These are phyloP conservation scores for Neurospora africana DNA, from an alignment of 495 filamentous ascomycete species.

Conservation along the genomic window DNA sequence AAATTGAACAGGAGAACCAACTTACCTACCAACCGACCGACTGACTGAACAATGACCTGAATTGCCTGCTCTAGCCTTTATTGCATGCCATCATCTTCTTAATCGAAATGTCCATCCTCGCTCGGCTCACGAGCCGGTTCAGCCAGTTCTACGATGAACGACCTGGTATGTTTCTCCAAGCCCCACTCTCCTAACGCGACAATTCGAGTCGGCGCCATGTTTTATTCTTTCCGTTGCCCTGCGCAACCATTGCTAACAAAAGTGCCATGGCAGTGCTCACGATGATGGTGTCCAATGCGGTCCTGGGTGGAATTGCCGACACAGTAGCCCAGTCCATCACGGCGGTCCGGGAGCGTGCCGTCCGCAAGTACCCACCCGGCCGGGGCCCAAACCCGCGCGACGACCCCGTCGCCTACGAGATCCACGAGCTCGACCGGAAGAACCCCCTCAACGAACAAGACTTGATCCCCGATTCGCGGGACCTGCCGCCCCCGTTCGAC, in stretches of 20 bases:
- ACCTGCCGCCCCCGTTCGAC: constrained; percentile 75
- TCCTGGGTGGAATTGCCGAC: constrained; percentile 76
- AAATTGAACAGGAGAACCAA: neutral
- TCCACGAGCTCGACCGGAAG: constrained; percentile 80
- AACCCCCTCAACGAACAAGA: constrained; percentile 58
- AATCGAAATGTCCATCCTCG: constrained; percentile 77
- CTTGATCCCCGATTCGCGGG: constrained; percentile 51
- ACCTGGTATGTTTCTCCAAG: constrained; percentile 47
- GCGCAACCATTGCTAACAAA: neutral
- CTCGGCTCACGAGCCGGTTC: constrained; percentile 74
- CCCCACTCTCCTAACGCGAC: constrained; percentile 9
- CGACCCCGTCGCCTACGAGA: constrained; percentile 75
- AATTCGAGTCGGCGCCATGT: neutral
- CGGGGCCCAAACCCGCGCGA: constrained; percentile 36
- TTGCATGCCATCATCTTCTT: constrained; percentile 77
- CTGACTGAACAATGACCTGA: constrained; percentile 14
- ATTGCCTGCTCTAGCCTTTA: constrained; percentile 52
- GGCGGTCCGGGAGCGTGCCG: constrained; percentile 57
- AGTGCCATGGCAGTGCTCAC: constrained; percentile 58
- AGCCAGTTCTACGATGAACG: constrained; percentile 84
- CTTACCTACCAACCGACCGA: neutral
- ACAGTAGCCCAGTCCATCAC: constrained; percentile 93
- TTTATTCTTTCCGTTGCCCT: neutral
- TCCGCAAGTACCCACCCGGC: constrained; percentile 41
- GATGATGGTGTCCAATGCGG: constrained; percentile 96